Evolutionary conservation across 225 moss, liverwort and hornwort genomes (phyloP), one percentile per base, ranked within the genome.

Genomic region (Rhytidiadelphus loreus): DNA sequence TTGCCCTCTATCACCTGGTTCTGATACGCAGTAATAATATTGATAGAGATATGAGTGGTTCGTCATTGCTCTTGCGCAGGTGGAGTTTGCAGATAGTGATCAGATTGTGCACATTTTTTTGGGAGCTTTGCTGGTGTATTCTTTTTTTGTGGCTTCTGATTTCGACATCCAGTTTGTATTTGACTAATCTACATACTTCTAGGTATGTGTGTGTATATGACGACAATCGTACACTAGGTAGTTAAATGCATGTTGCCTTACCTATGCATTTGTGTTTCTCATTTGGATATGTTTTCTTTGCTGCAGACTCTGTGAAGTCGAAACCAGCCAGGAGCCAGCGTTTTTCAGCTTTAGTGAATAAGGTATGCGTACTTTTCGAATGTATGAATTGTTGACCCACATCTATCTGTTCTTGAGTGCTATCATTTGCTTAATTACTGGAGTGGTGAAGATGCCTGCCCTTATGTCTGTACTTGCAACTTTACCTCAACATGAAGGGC

Each of bases 221-320:
- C 20, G 72, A 73, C 26, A 32, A 72, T n/a, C 33, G 48, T 58
- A 62, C 33, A 65, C 41, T 77, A 41, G 32, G 70, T 73, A 62
- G 73, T 71, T 43, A 21, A 70, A 18, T 86, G 80, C 80, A 25
- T 81, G 21, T 68, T 89, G 53, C 79, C 57, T 21, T 50, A 55
- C 48, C 21, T 82, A 23, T 66, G 56, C 37, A n/a, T 60, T 84
- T 74, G 46, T 69, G 55, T 50, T 19, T 73, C 82, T 82, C 58
- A 85, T 70, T 72, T 61, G 80, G 70, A 68, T 83, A 37, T 75
- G 50, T 87, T 87, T 84, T 85, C 46, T 46, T 76, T 46, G 56
- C 62, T 90, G 88, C 86, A 90, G 90, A 69, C 61, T 50, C 57
- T 90, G 80, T 73, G 73, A 76, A 90, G 63, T 87, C 29, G 56